phyloP scores from a whole-genome alignment of 1,139 yeast species.

The Debaryomycetaceae sp. region DNA sequence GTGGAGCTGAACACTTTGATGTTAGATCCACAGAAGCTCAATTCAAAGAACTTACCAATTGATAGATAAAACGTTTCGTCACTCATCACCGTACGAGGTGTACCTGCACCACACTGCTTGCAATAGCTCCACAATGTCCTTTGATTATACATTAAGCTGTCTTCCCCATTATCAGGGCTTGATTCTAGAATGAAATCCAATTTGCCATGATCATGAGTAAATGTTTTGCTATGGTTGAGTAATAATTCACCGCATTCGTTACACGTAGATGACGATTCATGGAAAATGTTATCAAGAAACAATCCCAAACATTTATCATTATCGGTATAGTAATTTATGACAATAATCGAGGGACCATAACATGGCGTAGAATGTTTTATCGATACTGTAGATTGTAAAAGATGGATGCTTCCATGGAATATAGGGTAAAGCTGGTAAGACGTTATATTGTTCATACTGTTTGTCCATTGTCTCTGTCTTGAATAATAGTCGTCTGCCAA shows the following conservation, averaged over 20 bases:
- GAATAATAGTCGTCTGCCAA: constrained; percentile 28
- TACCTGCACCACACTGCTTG: constrained; percentile 67
- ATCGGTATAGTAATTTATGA: constrained; percentile 86
- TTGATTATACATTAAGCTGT: constrained; percentile 17
- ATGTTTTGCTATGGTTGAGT: constrained; percentile 77
- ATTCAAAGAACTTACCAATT: constrained; percentile 87
- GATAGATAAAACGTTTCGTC: constrained; percentile 89
- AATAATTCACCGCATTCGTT: constrained; percentile 75
- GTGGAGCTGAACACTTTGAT: constrained; percentile 26
- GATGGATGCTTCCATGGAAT: constrained; percentile 71
- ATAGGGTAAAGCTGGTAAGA: constrained; percentile 45
- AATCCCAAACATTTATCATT: constrained; percentile 89
- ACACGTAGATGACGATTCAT: constrained; percentile 66
- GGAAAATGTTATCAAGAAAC: constrained; percentile 75
- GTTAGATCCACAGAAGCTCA: constrained; percentile 72
- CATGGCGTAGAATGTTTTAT: constrained; percentile 88
- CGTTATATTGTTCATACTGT: constrained; percentile 30
- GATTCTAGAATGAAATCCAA: constrained; percentile 74
- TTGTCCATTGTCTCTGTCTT: constrained; percentile 39
- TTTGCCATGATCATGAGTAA: constrained; percentile 85
- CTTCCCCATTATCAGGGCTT: constrained; percentile 45
- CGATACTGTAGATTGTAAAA: constrained; percentile 79
- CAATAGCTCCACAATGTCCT: constrained; percentile 93
- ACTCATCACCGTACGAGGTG: constrained; percentile 84
- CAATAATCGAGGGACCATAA: constrained; percentile 78